Base-by-base conservation (phyloP, 1,284 basidiomycete species). In the Microbotryum silenes-acaulis region DNA sequence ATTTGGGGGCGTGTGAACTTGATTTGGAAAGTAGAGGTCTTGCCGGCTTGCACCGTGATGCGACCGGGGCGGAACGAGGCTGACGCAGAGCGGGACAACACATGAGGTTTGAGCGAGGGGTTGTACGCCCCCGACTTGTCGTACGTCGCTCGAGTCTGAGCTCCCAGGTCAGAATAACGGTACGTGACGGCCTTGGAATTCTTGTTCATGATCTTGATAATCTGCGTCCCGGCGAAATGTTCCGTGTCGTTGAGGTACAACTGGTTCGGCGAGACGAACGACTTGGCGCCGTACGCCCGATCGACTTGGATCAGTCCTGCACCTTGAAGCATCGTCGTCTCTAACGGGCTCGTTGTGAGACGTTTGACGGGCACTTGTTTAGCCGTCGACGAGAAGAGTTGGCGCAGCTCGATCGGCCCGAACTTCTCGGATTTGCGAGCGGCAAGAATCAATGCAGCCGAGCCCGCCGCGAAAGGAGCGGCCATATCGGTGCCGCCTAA, bases 161-260 rank as follows among this genome's bases (percentile, higher is more conserved):
- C 64, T 12, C 48, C 51, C 7, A 25, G 14, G 46, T 33, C 29
- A 0, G 12, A 20, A 7, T 64, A 42, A 23, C 44, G 51, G 60
- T 68, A 68, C 8, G 33, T 52, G 3, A 64, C 52, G 10, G 64
- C 6, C 5, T 12, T 47, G 1, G 51, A 16, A 33, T 63, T 62
- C 31, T 33, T 55, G 64, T 68, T 68, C 16, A 57, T 56, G 56
- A 78, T 78, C 72, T 70, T 74, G 54, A 77, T 51, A 42, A 63
- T 69, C 59, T 75, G 84, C 75, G 70, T 57, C 55, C 75, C 70
- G 56, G 76, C 73, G 71, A 83, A 82, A 71, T 85, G 75, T 1
- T 81, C 79, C 1, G 86, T 88, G 73, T 88, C 86, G 72, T 88
- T 89, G 57, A 87, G 76, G 61, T 83, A 74, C 25, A 88, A 74